Evolutionary conservation across 306 rosid genomes (phyloP), one percentile per base, ranked within the genome.

Genomic region (Cicer chorassanicum): DNA sequence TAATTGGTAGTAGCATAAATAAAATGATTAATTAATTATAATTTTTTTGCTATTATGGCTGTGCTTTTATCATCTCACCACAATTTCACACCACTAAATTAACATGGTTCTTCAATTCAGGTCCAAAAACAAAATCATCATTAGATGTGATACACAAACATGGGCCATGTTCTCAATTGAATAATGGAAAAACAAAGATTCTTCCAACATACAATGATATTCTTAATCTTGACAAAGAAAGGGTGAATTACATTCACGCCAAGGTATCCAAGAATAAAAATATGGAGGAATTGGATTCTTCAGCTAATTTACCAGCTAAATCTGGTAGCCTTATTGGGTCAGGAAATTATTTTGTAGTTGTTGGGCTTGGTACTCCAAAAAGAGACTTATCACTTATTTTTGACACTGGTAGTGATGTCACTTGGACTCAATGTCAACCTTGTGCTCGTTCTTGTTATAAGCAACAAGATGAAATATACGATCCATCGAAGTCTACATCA

Each of bases 401-500:
- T 68, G 96, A 92, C 50, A 90, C 96, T 0, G 93, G 89, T 0
- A 89, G 97, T 60, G 91, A 86, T 41, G 82, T 89, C 9, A 87
- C 96, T 15, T 92, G 97, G 97, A 88, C 93, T 51, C 98, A 92
- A 48, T 92, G 96, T 13, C 1, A 80, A 53, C 98, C 98, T 0
- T 92, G 98, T 8, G 80, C 44, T 4, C 0, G 9, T 1, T 74
- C 46, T 1, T 92, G 98, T 74, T 92, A 90, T 56, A 36, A 70
- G 4, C 98, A 92, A 15, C 45, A 65, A 19, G 96, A 92, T 4
- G 66, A 72, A 0, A 86, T 80, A 12, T 88, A 76, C 44, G 74
- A 87, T 18, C 94, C 98, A 0, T 63, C 86, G 0, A 8, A 76
- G 13, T 87, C 91, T 2, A 1, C 85, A 0, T 50, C 93, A 0